Evolutionary conservation across 2,329 filamentous ascomycete genomes (phyloP), one percentile per base, ranked within the genome.

Genomic region (Calonectria pauciramosa): DNA sequence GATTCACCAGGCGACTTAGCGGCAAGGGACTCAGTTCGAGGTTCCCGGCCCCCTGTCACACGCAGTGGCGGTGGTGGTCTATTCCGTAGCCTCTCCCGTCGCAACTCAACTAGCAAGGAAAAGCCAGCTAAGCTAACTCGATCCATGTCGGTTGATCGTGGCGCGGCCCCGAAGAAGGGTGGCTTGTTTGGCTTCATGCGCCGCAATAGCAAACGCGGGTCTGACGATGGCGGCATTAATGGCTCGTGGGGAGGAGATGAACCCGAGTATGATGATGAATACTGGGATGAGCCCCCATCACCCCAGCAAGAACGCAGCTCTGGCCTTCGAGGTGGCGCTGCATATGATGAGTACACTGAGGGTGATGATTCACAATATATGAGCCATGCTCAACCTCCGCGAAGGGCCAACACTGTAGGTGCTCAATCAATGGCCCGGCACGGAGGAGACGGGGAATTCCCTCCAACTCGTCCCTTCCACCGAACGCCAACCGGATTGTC

Each of bases 401-500:
- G 80, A 11, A 77, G 82, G 69, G 79, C 82, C 8, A 81, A 85
- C 41, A 83, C 83, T 3, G 71, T 83, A 9, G 80, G 79, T 52
- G 75, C 81, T 5, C 80, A 83, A 49, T 82, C 82, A 5, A 71
- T 83, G 68, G 81, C 38, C 13, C 59, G 71, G 28, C 49, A 54
- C 82, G 76, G 72, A 83, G 78, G 64, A 70, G 26, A 77, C 75
- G 14, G 74, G 20, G 66, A 66, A 28, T 32, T 74, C 0, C 80
- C 82, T 2, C 76, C 77, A 11, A 75, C 71, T 7, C 81, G 82
- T 1, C 85, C 87, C 0, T 94, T 95, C 84, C 91, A 92, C 78
- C 92, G 94, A 52, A 93, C 92, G 7, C 93, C 94, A 2, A 96
- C 94, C 0, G 93, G 92, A 18, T 84, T 95, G 51, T 92, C 91